These are phyloP conservation scores for Fusarium beomiforme DNA, from an alignment of 2,329 filamentous ascomycete genomes.

Conservation along the genomic window DNA sequence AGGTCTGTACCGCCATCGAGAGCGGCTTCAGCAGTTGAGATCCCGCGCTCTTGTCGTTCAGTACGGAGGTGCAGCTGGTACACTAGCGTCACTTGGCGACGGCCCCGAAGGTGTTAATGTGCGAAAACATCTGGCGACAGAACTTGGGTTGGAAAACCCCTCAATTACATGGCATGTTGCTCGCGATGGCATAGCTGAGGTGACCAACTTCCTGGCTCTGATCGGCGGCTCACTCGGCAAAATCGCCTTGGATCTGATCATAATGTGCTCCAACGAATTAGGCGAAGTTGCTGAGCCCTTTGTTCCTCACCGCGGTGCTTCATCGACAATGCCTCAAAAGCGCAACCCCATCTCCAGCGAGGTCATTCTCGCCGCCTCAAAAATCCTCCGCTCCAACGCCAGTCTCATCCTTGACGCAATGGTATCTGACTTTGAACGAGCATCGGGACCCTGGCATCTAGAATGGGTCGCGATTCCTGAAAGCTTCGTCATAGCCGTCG, in stretches of 20 bases:
- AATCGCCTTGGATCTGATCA: constrained; percentile 64
- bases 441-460: constrained; percentile 67
- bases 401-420: constrained; percentile 64
- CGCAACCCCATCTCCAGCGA: constrained; percentile 68
- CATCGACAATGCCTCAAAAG: constrained; percentile 68
- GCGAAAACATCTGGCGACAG: constrained; percentile 58
- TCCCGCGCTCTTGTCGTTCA: constrained; percentile 61
- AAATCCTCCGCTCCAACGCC: constrained; percentile 62
- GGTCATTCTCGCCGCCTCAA: constrained; percentile 64
- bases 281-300: constrained; percentile 62
- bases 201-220: constrained; percentile 62
- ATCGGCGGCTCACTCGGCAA: constrained; percentile 65
- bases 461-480: constrained; percentile 67
- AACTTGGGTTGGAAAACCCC: constrained; percentile 59
- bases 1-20: constrained; percentile 57
- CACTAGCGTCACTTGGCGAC: constrained; percentile 57
- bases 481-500: constrained; percentile 63
- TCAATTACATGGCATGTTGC: constrained; percentile 67
- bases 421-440: constrained; percentile 67
- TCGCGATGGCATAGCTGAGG: constrained; percentile 63
- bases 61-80: constrained; percentile 66
- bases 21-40: constrained; percentile 58
- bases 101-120: constrained; percentile 60
- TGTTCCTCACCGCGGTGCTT: constrained; percentile 63
- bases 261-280: constrained; percentile 67